These are phyloP conservation scores for Trypanosoma lewisi DNA, from an alignment of 208 protist genomes.

Conservation along the genomic window DNA sequence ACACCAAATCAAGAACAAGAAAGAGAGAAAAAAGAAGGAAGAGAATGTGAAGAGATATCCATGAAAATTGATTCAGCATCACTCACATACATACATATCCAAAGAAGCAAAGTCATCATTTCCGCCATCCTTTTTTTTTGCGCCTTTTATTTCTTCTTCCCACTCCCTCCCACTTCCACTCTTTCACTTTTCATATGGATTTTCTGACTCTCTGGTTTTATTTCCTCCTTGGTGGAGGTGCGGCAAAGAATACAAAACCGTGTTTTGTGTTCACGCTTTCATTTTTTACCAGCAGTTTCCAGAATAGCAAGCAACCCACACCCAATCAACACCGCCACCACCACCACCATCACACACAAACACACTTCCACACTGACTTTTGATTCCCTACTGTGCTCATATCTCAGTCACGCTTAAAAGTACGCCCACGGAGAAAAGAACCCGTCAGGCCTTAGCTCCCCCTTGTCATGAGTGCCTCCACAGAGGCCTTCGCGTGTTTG, in stretches of 20 bases:
- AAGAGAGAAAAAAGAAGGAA: too few species aligned
- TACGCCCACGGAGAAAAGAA: not conserved
- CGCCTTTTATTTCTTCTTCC: not conserved
- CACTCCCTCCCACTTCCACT: not conserved
- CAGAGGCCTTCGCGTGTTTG: slow-evolving; percentile 8
- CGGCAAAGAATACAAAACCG: too few species aligned
- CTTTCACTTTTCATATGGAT: not conserved
- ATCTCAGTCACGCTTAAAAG: not conserved
- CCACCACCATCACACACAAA: not conserved
- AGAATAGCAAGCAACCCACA: too few species aligned
- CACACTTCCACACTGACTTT: not conserved
- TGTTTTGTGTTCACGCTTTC: too few species aligned
- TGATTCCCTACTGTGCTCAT: not conserved
- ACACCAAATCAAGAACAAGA: too few species aligned
- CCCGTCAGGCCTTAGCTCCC: not conserved
- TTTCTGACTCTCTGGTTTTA: too few species aligned
- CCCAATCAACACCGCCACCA: not conserved
- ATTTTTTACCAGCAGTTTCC: too few species aligned
- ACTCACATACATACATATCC: too few species aligned
- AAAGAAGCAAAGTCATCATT: not conserved
- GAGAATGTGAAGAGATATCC: too few species aligned
- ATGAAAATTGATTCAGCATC: too few species aligned
- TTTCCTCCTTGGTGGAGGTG: too few species aligned
- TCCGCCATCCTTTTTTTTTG: not conserved
- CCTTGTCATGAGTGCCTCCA: slow-evolving; percentile 19